A percentile compares a stretch with the other conserved stretches of the same genome.
phyloP scores from a whole-genome alignment of 768 basidiomycete species.

The Phanerodontia chrysosporium region DNA sequence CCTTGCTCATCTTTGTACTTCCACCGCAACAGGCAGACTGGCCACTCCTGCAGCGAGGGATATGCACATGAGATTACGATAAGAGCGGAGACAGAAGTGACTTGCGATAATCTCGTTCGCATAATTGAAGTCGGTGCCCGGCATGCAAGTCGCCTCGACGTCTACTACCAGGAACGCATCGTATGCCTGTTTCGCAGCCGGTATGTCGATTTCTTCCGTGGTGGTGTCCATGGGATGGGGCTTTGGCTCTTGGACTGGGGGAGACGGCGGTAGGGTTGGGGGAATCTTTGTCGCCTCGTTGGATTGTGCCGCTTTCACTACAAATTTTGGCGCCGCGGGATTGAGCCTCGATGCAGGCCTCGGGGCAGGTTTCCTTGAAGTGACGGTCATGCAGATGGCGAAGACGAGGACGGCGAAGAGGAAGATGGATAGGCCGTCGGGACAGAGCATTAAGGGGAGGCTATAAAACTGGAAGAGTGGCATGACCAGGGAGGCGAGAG shows the following conservation, averaged over 20 bases:
- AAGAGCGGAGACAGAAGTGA: constrained; percentile 16
- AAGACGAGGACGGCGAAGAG: neutral
- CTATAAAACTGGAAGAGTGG: neutral
- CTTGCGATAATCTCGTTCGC: constrained; percentile 95
- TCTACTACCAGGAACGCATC: constrained; percentile 87
- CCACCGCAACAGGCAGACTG: constrained; percentile 87
- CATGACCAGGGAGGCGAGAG: neutral
- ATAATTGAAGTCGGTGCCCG: constrained; percentile 69
- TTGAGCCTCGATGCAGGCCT: neutral
- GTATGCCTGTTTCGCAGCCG: constrained; percentile 42
- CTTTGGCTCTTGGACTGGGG: neutral
- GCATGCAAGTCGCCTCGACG: constrained; percentile 80
- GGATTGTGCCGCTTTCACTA: neutral
- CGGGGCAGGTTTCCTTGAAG: neutral
- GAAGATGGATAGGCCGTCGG: neutral
- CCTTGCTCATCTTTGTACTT: constrained; percentile 51
- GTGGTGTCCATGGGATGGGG: neutral
- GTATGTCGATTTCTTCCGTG: constrained; percentile 5
- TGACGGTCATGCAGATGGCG: neutral
- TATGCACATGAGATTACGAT: neutral
- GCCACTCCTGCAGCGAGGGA: constrained; percentile 69
- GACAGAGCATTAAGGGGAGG: neutral
- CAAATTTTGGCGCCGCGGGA: neutral
- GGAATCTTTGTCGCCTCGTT: neutral
- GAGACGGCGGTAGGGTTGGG: neutral